phyloP scores from a whole-genome alignment of 768 basidiomycete species.

The Macrolepiota fuliginosa region DNA sequence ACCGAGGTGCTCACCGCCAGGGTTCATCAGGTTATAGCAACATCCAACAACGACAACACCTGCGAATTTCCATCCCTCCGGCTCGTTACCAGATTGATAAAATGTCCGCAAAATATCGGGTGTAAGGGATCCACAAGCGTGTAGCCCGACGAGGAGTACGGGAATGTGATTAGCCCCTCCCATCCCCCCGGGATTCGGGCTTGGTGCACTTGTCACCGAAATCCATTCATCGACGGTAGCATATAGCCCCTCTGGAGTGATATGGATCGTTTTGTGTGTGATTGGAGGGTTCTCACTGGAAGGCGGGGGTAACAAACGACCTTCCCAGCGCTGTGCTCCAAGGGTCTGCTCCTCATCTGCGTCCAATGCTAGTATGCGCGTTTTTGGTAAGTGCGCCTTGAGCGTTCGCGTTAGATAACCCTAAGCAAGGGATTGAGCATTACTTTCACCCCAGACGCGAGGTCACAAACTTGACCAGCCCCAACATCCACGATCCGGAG shows the following conservation, averaged over 20 bases:
- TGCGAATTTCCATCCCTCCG: constrained; percentile 43
- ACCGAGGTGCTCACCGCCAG: constrained; percentile 37
- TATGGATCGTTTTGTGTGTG: constrained; percentile 53
- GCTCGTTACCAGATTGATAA: constrained; percentile 22
- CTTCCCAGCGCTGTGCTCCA: constrained; percentile 51
- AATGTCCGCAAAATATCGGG: constrained; percentile 62
- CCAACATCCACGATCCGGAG: constrained; percentile 68
- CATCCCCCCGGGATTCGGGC: neutral
- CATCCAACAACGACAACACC: constrained; percentile 69
- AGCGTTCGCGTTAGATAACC: constrained; percentile 63
- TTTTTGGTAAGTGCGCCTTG: constrained; percentile 27
- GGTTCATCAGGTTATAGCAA: constrained; percentile 71
- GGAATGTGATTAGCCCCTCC: constrained; percentile 27
- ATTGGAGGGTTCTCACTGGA: constrained; percentile 32
- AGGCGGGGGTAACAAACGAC: constrained; percentile 18
- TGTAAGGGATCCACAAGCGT: constrained; percentile 76
- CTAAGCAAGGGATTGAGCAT: constrained; percentile 15
- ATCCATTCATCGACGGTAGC: constrained; percentile 54
- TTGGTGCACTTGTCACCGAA: neutral
- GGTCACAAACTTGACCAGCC: constrained; percentile 57
- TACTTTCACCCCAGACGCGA: neutral
- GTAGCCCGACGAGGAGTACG: constrained; percentile 65
- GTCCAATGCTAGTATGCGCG: constrained; percentile 66
- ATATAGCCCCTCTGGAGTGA: constrained; percentile 47
- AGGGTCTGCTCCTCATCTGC: constrained; percentile 53